These are phyloP conservation scores for Parietichytrium sp. DNA, from an alignment of 108 stramenopile species.

Conservation along the genomic window DNA sequence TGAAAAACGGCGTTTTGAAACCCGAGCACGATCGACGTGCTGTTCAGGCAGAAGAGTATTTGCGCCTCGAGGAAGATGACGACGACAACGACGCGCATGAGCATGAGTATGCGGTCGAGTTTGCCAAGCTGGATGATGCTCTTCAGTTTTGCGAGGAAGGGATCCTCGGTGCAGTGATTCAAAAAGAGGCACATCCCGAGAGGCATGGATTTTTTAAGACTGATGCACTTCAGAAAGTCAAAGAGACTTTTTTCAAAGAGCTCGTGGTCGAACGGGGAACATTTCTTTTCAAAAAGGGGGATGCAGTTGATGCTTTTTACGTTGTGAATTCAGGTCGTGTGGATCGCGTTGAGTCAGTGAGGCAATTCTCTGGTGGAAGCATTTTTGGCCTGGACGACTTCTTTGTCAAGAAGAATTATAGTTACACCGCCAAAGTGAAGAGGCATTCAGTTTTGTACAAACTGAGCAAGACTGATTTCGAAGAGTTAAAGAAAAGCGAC, in stretches of 20 bases:
- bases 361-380: not conserved
- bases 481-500: no score
- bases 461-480: no score
- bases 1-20: not conserved
- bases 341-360: not conserved
- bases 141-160: constrained; percentile 6
- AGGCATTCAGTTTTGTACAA: no score
- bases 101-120: not conserved
- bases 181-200: not conserved
- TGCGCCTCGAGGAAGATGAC: not conserved
- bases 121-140: not conserved
- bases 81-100: not conserved
- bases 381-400: constrained; percentile 38
- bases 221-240: not conserved
- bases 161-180: not conserved
- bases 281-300: not conserved
- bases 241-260: not conserved
- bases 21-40: not conserved
- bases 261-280: not conserved
- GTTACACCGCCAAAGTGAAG: constrained; percentile 1
- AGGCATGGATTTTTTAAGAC: not conserved
- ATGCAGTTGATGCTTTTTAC: not conserved
- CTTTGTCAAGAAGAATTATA: not conserved
- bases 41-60: not conserved
- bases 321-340: constrained; percentile 13